Evolutionary conservation across 768 basidiomycete species (phyloP), one percentile per base, ranked within the genome.

Genomic region (Pisolithus tinctorius): DNA sequence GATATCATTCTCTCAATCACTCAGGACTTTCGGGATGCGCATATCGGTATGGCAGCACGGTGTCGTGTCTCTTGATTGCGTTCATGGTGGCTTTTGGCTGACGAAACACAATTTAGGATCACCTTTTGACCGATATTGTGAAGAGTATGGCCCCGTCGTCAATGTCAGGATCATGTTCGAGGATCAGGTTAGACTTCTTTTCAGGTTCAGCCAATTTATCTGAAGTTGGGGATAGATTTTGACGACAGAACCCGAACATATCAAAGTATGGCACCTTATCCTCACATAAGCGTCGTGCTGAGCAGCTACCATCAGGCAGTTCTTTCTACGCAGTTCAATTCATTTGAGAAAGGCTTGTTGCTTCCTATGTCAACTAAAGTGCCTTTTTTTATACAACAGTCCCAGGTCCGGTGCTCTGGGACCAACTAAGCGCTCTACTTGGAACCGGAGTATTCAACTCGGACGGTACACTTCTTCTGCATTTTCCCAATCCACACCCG

Each of bases 361-460:
- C 38, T 45, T 45, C 27, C 47, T 36, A 20, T n/a, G 55, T 34
- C 36, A 58, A 27, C 56, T 54, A 14, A 50, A 48, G 11, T 31
- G 4, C 4, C 59, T 50, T 45, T 37, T 51, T 60, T 45, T 65
- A 49, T 68, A 59, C 46, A 51, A 51, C 30, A 56, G 44, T 31
- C 27, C 4, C 39, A 60, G 59, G 62, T 7, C 51, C 57, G 6
- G 20, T 54, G 37, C 51, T 48, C n/a, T 54, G 37, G 17, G 56
- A 57, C 17, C 45, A 25, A 11, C 4, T 51, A n/a, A 36, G 58
- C 10, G 67, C 69, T 5, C 61, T 82, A 4, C 65, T 83, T 3
- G 82, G 82, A 14, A 72, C 72, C 4, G 83, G 83, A 0, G 80
- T 84, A 1, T 83, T 84, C 65, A 81, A 78, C 53, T 72, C 78